Percentiles rank a stretch among this genome's conserved stretches.
phyloP scores from a whole-genome alignment of 73 alveolate genomes.

The Tetrahymena elliotti region DNA sequence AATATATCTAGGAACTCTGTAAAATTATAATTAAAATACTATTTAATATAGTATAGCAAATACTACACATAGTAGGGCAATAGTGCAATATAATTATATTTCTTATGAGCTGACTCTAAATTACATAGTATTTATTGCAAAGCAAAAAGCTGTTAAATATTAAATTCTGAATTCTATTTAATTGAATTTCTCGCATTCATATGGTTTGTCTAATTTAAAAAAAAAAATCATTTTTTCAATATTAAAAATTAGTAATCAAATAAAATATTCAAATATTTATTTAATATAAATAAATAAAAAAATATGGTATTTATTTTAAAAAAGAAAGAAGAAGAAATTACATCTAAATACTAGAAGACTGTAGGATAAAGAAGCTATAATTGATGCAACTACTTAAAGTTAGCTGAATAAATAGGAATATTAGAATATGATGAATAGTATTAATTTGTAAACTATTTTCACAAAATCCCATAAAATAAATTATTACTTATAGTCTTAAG shows the following conservation, averaged over 20 bases:
- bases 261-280: no score
- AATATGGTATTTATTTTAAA: no score
- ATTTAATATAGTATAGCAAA: no score
- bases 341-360: not conserved
- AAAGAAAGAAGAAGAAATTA: no score
- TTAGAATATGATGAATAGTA: not conserved
- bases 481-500: not conserved
- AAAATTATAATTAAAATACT: no score
- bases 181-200: not conserved
- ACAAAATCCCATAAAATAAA: not conserved
- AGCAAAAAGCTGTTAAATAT: not conserved
- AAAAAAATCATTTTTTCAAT: no score
- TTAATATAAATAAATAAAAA: no score
- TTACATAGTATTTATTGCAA: not conserved
- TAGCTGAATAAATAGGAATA: not conserved
- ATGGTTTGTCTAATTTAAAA: not conserved
- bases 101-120: not conserved
- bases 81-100: not conserved
- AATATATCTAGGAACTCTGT: not conserved
- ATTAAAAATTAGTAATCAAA: no score
- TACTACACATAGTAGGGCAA: not conserved
- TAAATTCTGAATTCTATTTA: not conserved
- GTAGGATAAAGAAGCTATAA: not conserved
- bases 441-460: not conserved
- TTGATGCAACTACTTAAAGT: not conserved